Conservation (phyloP, 352 stramenopile species). For the Plasmopara halstedii region DNA sequence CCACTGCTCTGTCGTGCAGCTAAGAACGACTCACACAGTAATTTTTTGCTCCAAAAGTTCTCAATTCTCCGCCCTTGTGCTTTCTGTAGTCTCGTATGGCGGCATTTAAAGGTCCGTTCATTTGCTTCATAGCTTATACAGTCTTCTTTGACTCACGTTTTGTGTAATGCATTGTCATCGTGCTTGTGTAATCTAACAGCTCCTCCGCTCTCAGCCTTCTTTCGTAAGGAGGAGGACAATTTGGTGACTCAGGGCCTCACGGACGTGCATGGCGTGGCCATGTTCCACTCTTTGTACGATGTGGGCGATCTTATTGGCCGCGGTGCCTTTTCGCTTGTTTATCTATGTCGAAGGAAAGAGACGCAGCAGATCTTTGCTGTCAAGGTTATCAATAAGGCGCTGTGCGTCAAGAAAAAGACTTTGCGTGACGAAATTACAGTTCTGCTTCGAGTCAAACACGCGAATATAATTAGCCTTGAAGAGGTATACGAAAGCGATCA, state of each 20-base stretch:
- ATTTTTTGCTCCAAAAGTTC: conserved; percentile 3
- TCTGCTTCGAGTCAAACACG: conserved; percentile 76
- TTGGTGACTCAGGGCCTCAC: conserved; percentile 78
- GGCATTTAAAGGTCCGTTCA: conserved; percentile 60
- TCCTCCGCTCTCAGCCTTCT: conserved; percentile 81
- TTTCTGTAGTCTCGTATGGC: conserved; percentile 26
- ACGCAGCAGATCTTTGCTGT: conserved; percentile 78
- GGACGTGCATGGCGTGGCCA: conserved; percentile 69
- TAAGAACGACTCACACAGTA: conserved; percentile 6
- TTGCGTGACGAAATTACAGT: conserved; percentile 84
- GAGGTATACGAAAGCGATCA: conserved; percentile 84
- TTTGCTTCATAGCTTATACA: neutral
- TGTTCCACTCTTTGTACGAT: conserved; percentile 87
- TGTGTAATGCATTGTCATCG: conserved; percentile 1
- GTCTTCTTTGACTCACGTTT: neutral
- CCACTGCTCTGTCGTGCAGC: conserved; percentile 11
- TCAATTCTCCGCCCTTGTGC: neutral
- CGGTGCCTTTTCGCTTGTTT: conserved; percentile 80
- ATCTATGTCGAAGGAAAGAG: conserved; percentile 73
- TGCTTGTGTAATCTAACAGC: conserved; percentile 20
- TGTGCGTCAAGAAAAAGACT: conserved; percentile 83
- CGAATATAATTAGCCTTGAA: conserved; percentile 84
- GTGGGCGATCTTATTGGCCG: conserved; percentile 78
- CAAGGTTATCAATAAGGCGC: conserved; percentile 85
- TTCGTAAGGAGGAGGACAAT: conserved; percentile 80